Base-by-base conservation (phyloP, 176 grass and related monocot genomes). In the Oryza meyeriana region DNA sequence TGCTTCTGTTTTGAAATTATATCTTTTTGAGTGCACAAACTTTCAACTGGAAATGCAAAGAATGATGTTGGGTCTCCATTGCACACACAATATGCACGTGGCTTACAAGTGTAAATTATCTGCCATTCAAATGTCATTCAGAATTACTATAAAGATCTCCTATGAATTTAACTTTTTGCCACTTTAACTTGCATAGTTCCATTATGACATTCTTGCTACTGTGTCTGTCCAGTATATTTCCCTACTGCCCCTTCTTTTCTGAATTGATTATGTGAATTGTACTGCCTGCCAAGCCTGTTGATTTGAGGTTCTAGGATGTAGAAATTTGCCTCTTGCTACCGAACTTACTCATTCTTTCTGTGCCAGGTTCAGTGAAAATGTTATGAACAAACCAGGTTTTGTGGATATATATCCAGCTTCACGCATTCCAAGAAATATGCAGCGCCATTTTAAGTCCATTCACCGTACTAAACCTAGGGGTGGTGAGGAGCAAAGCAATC, bases 351-450 rank as follows among this genome's bases (percentile, higher is more conserved):
- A 55, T 69, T 84, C 26, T 69, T 72, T 17, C 42, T 72, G 68
- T 87, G 34, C 69, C 75, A 98, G 95, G 82, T 98, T 94, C 90
- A 94, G 78, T 77, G 95, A 94, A 81, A 98, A 98, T 90, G 90
- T 94, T 79, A 88, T 98, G 88, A 88, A 71, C 64, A 91, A 91
- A 84, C 95, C 92, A 77, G 95, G 92, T 80, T 82, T 67, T 78
- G 86, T 98, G 80, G 95, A 98, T 86, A 89, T 98, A 80, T 98
- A 89, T 85, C 92, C 95, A 59, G 68, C 84, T 83, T 94, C 92
- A 52, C 67, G 66, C 28, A 84, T 98, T 74, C 81, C 88, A 74
- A 89, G 84, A 52, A 82, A 76, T 36, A 69, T 94, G 79, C 88
- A 84, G 25, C 81, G 76, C 89, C 80, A 69, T 88, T 98, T 89